Evolutionary conservation across 1,284 basidiomycete species (phyloP).

Genomic region (Tylopilus orsonianus): DNA sequence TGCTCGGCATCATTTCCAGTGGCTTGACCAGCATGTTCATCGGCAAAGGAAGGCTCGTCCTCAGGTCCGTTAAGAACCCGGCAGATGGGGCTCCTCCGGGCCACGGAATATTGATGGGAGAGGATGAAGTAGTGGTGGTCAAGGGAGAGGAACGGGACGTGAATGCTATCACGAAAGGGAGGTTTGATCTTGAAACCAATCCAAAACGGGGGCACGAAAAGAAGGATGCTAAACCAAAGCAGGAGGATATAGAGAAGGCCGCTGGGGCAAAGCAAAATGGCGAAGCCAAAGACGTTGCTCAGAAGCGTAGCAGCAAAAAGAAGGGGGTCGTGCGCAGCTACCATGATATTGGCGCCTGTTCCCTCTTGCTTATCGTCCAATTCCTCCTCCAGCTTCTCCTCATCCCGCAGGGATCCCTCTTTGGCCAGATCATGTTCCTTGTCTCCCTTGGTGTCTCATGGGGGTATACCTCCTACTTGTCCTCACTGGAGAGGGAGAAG

Average conservation of each 20-base stretch:
- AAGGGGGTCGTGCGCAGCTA: background rate
- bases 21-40: conserved; percentile 24
- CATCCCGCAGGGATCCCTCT: conserved; percentile 28
- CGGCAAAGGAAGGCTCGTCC: conserved; percentile 17
- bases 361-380: conserved; percentile 24
- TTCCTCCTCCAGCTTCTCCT: conserved; percentile 31
- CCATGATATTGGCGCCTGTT: conserved; percentile 24
- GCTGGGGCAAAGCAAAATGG: background rate
- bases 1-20: conserved; percentile 32
- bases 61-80: conserved; percentile 9
- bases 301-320: background rate
- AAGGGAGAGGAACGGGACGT: conserved; percentile 31
- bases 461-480: conserved; percentile 27
- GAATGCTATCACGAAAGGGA: conserved; percentile 29
- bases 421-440: conserved; percentile 33
- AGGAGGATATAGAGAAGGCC: background rate
- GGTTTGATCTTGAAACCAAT: conserved; percentile 19
- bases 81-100: conserved; percentile 21
- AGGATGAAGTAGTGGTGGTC: conserved; percentile 20
- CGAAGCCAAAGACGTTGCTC: too few species aligned
- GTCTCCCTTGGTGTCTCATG: conserved; percentile 27
- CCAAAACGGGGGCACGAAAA: background rate
- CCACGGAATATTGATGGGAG: conserved; percentile 18
- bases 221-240: background rate
- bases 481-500: conserved; percentile 28